These are phyloP conservation scores for Yamadazyma philogaea DNA, from an alignment of 805 yeast species.

Conservation along the genomic window DNA sequence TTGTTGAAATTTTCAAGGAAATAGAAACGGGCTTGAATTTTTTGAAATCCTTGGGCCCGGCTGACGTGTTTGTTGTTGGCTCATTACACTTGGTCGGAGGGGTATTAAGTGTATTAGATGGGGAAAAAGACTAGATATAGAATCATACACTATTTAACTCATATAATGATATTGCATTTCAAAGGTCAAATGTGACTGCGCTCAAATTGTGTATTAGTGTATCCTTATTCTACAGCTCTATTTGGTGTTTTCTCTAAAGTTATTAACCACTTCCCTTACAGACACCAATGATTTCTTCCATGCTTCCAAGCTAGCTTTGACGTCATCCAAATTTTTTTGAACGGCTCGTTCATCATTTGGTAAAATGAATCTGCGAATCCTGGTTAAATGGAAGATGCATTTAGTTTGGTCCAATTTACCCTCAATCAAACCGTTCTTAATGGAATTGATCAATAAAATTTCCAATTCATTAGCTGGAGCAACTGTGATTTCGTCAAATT, in stretches of 20 bases:
- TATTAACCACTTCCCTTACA: conserved; percentile 39
- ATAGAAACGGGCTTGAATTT: conserved; percentile 58
- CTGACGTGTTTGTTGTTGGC: conserved; percentile 89
- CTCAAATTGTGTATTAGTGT: neutral
- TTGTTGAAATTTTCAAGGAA: conserved; percentile 58
- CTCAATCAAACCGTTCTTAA: conserved; percentile 43
- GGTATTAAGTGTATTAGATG: conserved; percentile 76
- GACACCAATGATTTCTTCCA: conserved; percentile 42
- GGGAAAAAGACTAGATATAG: conserved; percentile 24
- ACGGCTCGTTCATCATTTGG: conserved; percentile 33
- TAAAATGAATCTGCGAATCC: conserved; percentile 39
- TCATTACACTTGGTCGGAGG: conserved; percentile 95
- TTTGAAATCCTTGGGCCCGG: conserved; percentile 12
- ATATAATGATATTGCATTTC: neutral
- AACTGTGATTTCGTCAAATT: conserved; percentile 37
- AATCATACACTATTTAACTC: neutral
- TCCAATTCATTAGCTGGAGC: conserved; percentile 34
- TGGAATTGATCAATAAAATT: conserved; percentile 38
- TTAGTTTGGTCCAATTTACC: conserved; percentile 45
- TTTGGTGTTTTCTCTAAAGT: conserved; percentile 41
- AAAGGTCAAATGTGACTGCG: neutral
- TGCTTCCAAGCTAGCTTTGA: conserved; percentile 30
- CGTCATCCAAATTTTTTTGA: conserved; percentile 33
- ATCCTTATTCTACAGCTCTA: conserved; percentile 6
- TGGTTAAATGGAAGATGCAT: conserved; percentile 37